Conservation (phyloP, 306 rosid genomes). For the Spatholobus suberectus region DNA sequence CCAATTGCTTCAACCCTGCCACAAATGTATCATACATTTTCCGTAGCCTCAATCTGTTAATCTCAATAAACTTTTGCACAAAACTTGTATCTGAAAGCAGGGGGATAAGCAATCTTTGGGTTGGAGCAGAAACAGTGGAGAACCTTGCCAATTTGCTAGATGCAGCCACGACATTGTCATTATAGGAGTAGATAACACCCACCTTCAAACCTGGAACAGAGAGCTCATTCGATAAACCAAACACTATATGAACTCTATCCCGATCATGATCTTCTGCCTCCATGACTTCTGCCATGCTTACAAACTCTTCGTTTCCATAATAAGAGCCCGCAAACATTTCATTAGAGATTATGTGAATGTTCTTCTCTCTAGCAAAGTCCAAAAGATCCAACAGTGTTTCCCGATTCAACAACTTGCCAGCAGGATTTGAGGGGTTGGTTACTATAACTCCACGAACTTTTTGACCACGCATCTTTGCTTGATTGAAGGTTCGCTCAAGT, state of each 20-base stretch:
- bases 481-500: conserved; percentile 83
- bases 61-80: conserved; percentile 56
- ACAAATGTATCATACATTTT: conserved; percentile 60
- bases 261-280: conserved; percentile 68
- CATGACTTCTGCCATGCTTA: conserved; percentile 74
- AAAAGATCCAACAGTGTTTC: conserved; percentile 73
- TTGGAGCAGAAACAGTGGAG: conserved; percentile 72
- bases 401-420: conserved; percentile 66
- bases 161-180: conserved; percentile 78
- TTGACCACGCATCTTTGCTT: conserved; percentile 83
- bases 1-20: conserved; percentile 77
- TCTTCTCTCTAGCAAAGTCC: conserved; percentile 93
- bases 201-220: conserved; percentile 80
- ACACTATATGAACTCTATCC: conserved; percentile 85
- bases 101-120: conserved; percentile 73
- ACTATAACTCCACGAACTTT: conserved; percentile 87
- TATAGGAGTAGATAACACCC: conserved; percentile 76
- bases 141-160: conserved; percentile 74
- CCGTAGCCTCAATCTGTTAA: conserved; percentile 55
- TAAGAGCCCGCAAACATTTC: conserved; percentile 75
- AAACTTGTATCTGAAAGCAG: conserved; percentile 82
- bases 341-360: conserved; percentile 83
- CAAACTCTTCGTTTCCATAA: conserved; percentile 62
- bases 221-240: conserved; percentile 78
- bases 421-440: conserved; percentile 81